Percentiles rank a stretch among this genome's conserved stretches.
phyloP scores from a whole-genome alignment of 192 early-diverging fungal genomes.

The Paraglomus occultum region DNA sequence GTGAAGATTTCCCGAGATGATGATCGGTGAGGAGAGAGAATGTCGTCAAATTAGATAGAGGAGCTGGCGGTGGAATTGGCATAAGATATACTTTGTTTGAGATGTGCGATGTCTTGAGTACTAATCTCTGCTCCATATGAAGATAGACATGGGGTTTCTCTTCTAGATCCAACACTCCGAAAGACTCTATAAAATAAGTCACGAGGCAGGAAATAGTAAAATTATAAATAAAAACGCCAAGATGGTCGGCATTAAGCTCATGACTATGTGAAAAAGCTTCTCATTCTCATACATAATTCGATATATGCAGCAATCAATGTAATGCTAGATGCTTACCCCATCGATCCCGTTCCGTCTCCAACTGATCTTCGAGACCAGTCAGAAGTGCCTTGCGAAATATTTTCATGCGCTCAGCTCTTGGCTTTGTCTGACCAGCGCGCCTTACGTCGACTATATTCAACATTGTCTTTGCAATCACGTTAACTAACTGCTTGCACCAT shows the following conservation, averaged over 20 bases:
- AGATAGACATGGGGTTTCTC: slow-evolving; percentile 33
- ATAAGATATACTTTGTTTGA: slow-evolving; percentile 36
- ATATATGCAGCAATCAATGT: too few species aligned
- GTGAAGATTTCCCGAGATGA: slow-evolving; percentile 27
- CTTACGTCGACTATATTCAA: slow-evolving; percentile 61
- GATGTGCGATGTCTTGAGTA: slow-evolving; percentile 22
- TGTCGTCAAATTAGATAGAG: slow-evolving; percentile 31
- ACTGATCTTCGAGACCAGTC: slow-evolving; percentile 47
- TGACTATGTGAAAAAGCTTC: too few species aligned
- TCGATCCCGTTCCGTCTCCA: slow-evolving; percentile 14
- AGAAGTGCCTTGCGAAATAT: slow-evolving; percentile 57
- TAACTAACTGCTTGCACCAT: slow-evolving; percentile 90
- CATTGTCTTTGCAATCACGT: slow-evolving; percentile 58
- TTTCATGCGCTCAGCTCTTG: slow-evolving; percentile 60
- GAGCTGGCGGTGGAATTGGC: slow-evolving; percentile 31
- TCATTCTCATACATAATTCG: too few species aligned
- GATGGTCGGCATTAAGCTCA: too few species aligned
- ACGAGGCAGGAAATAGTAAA: too few species aligned
- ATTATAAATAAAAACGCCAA: too few species aligned
- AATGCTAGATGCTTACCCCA: slow-evolving; percentile 7
- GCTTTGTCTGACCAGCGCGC: slow-evolving; percentile 52
- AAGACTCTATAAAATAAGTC: slow-evolving; percentile 3
- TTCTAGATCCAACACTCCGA: slow-evolving; percentile 30
- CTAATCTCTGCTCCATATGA: slow-evolving; percentile 32
- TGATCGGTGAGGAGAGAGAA: slow-evolving; percentile 43